A percentile compares a stretch with the other conserved stretches of the same genome.
Conservation (phyloP, 2,329 filamentous ascomycete species). For the Paraphaeosphaeria minitans region DNA sequence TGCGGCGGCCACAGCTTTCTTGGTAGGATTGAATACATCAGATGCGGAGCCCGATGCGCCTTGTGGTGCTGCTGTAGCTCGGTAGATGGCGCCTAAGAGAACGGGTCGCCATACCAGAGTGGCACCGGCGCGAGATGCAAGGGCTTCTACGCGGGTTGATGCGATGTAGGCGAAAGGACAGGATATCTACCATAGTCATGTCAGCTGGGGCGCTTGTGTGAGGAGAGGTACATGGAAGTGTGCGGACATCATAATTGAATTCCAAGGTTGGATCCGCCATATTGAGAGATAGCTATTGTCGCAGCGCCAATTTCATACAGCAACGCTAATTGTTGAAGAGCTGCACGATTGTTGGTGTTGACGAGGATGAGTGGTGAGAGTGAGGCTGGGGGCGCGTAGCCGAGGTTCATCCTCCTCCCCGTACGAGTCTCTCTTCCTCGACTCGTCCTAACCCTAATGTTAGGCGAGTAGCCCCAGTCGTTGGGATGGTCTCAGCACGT, state of each 20-base stretch:
- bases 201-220: background rate
- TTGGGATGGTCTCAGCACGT: no score
- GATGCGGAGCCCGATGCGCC: constrained; percentile 42
- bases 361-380: background rate
- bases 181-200: constrained; percentile 28
- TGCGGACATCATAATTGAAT: constrained; percentile 1
- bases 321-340: background rate
- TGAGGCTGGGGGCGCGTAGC: constrained; percentile 3
- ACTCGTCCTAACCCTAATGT: no score
- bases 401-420: background rate
- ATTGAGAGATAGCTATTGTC: background rate
- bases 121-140: constrained; percentile 34
- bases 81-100: constrained; percentile 44
- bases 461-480: no score
- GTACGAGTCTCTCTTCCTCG: background rate
- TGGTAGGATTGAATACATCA: constrained; percentile 43
- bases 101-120: constrained; percentile 36
- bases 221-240: background rate
- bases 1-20: constrained; percentile 34
- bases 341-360: background rate
- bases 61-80: constrained; percentile 42
- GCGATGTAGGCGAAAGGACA: constrained; percentile 48
- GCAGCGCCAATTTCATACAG: background rate
- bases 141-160: constrained; percentile 37
- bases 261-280: background rate